Conservation (phyloP, 345 rosid species). For the Orychophragmus violaceus region DNA sequence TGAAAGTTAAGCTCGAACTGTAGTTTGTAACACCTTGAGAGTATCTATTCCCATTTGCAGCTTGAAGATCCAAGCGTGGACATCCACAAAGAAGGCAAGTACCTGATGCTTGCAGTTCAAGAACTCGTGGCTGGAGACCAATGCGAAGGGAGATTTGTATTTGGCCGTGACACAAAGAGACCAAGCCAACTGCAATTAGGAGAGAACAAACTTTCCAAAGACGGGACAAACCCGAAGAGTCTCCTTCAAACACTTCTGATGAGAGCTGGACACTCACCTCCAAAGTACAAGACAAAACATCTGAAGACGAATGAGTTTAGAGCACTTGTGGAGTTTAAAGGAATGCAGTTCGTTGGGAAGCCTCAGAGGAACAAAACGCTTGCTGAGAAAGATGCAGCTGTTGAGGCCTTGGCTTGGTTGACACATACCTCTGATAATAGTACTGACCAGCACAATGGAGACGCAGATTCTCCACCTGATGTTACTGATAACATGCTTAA, state of each 20-base stretch:
- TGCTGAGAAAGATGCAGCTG: conserved; percentile 94
- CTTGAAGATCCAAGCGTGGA: conserved; percentile 70
- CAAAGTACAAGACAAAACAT: conserved; percentile 91
- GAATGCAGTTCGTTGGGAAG: conserved; percentile 96
- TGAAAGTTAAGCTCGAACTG: not conserved
- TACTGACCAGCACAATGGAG: conserved; percentile 29
- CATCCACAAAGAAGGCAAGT: conserved; percentile 82
- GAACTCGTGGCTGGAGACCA: conserved; percentile 89
- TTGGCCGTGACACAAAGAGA: conserved; percentile 73
- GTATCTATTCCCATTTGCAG: conserved; percentile 32
- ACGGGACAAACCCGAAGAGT: conserved; percentile 92
- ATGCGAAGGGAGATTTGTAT: conserved; percentile 95
- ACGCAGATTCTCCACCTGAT: conserved; percentile 46
- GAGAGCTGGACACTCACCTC: conserved; percentile 98
- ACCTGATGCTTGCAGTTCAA: conserved; percentile 84
- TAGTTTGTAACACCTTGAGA: not conserved
- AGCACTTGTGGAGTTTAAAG: conserved; percentile 91
- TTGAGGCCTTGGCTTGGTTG: conserved; percentile 96
- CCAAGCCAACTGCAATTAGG: conserved; percentile 43
- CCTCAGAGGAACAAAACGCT: conserved; percentile 88
- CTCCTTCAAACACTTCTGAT: conserved; percentile 83
- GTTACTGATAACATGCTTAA: conserved; percentile 96
- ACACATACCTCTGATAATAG: conserved; percentile 62
- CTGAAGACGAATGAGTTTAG: conserved; percentile 89
- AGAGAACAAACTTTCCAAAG: conserved; percentile 53